Conservation (phyloP, 179 eudicot genomes). For the Sideroxylon spinosum region DNA sequence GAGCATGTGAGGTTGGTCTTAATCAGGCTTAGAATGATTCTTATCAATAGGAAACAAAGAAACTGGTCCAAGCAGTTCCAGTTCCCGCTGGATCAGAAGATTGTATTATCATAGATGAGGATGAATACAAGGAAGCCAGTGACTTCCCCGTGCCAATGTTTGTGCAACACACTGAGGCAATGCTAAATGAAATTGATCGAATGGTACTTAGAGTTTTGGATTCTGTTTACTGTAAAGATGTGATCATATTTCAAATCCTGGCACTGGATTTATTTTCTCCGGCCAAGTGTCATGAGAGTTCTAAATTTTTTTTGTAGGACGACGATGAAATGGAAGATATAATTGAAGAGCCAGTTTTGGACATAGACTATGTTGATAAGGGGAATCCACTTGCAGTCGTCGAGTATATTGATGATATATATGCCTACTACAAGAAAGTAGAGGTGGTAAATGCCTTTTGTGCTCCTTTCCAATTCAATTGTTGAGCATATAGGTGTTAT, state of each 20-base stretch:
- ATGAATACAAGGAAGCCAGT: slow-evolving; percentile 29
- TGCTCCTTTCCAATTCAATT: too few species aligned
- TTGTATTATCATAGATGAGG: slow-evolving; percentile 43
- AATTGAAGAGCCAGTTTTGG: slow-evolving; percentile 42
- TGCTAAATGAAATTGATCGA: slow-evolving; percentile 73
- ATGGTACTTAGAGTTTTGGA: slow-evolving; percentile 42
- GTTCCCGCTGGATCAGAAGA: slow-evolving; percentile 29
- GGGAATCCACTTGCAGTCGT: slow-evolving; percentile 60
- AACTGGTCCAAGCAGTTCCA: slow-evolving; percentile 23
- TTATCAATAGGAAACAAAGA: slow-evolving; percentile 26
- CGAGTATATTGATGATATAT: slow-evolving; percentile 60
- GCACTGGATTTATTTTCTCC: not conserved
- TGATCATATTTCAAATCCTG: not conserved
- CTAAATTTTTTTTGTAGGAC: slow-evolving; percentile 31
- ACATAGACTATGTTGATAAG: slow-evolving; percentile 57
- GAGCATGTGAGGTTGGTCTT: not conserved
- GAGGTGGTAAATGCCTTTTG: slow-evolving; percentile 38
- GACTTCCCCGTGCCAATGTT: slow-evolving; percentile 59
- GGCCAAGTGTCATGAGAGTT: not conserved
- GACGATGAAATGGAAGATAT: slow-evolving; percentile 65
- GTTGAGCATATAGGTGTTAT: too few species aligned
- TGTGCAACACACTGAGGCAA: slow-evolving; percentile 88
- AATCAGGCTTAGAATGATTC: not conserved
- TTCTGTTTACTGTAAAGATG: too few species aligned
- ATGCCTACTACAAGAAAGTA: slow-evolving; percentile 49